These are phyloP conservation scores for Colletotrichum spinosum DNA, from an alignment of 2,329 filamentous ascomycete species.

Conservation along the genomic window DNA sequence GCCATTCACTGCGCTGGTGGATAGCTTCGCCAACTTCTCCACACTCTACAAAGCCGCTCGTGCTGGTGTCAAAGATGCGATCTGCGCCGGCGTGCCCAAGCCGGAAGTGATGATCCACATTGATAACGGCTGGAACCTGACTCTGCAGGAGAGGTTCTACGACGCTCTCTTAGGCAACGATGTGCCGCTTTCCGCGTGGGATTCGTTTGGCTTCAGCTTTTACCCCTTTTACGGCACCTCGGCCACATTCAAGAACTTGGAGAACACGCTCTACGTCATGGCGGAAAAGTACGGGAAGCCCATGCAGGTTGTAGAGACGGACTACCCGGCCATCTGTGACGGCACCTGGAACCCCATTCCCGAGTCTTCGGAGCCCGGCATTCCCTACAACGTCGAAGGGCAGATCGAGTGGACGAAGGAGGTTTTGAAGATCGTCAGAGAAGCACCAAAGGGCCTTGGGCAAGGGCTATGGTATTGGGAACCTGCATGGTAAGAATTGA, in stretches of 20 bases:
- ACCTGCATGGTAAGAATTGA: neutral
- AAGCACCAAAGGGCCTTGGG: conserved; percentile 24
- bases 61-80: conserved; percentile 30
- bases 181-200: conserved; percentile 33
- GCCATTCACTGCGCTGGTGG: conserved; percentile 44
- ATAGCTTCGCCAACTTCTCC: conserved; percentile 47
- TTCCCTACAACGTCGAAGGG: conserved; percentile 30
- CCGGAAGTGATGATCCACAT: conserved; percentile 35
- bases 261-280: conserved; percentile 16
- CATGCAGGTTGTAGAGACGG: conserved; percentile 33
- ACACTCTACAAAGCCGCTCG: conserved; percentile 42
- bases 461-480: conserved; percentile 33
- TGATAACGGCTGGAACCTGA: conserved; percentile 36
- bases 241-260: conserved; percentile 32
- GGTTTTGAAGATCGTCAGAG: conserved; percentile 23
- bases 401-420: conserved; percentile 27
- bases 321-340: conserved; percentile 34
- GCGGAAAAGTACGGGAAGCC: conserved; percentile 32
- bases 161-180: conserved; percentile 30
- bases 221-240: conserved; percentile 35
- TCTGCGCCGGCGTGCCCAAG: conserved; percentile 37
- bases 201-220: conserved; percentile 30
- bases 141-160: conserved; percentile 34
- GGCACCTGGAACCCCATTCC: conserved; percentile 33
- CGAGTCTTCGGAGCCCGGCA: conserved; percentile 28